These are phyloP conservation scores for Penicillium tannophilum DNA, from an alignment of 495 filamentous ascomycete species.

Conservation along the genomic window DNA sequence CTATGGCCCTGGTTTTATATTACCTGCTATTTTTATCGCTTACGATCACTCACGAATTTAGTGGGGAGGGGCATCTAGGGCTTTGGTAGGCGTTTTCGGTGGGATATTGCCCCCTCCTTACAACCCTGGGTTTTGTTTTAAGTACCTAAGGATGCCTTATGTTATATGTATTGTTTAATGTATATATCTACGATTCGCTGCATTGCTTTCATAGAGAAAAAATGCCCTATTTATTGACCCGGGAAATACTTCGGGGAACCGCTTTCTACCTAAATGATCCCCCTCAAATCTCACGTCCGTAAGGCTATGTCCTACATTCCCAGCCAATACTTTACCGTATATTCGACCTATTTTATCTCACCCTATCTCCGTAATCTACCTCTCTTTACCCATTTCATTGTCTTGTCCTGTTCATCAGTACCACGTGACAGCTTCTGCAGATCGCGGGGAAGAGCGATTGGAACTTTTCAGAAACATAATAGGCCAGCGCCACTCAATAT, in stretches of 20 bases:
- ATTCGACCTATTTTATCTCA: neutral
- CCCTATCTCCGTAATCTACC: neutral
- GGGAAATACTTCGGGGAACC: neutral
- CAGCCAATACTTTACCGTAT: neutral
- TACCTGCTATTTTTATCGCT: neutral
- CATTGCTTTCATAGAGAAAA: neutral
- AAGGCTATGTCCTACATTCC: neutral
- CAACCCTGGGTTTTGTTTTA: neutral
- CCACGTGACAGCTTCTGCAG: slow-evolving; percentile 33
- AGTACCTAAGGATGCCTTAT: neutral
- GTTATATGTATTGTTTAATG: slow-evolving; percentile 12
- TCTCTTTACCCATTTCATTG: neutral
- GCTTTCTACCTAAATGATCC: neutral
- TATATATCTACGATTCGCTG: slow-evolving; percentile 2
- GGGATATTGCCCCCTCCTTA: slow-evolving; percentile 4
- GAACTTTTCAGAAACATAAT: slow-evolving; percentile 18
- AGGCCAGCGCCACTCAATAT: slow-evolving; percentile 14
- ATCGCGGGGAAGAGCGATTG: slow-evolving; percentile 25
- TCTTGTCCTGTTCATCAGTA: neutral
- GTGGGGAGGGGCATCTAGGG: slow-evolving; percentile 6
- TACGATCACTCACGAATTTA: slow-evolving; percentile 10
- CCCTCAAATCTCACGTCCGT: neutral
- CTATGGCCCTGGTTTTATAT: neutral
- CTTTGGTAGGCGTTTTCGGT: slow-evolving; percentile 19
- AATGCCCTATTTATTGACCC: neutral